phyloP scores from a whole-genome alignment of 768 basidiomycete species.

The Neoboletus magnificus region DNA sequence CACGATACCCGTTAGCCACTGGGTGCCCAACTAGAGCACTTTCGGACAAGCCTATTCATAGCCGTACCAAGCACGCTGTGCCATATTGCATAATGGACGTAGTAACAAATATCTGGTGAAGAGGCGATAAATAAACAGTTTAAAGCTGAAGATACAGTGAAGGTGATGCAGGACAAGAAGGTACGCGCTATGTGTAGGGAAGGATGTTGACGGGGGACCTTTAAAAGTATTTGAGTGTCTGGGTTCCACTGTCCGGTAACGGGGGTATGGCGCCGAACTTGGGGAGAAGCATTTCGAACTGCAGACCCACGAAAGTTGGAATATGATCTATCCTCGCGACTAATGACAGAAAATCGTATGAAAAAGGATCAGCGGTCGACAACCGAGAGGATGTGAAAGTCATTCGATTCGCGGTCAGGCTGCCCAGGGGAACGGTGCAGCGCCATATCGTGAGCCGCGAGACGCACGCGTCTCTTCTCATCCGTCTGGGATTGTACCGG shows the following conservation, averaged over 20 bases:
- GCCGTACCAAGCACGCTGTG: not conserved
- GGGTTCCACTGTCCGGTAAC: not conserved
- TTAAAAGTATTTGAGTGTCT: not conserved
- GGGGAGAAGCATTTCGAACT: not conserved
- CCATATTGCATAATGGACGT: too few relatives aligned
- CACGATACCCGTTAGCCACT: not conserved
- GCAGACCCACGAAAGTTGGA: not conserved
- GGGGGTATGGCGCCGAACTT: not conserved
- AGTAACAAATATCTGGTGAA: not conserved
- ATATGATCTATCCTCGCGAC: not conserved
- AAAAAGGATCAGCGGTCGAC: not conserved
- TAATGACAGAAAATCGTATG: not conserved
- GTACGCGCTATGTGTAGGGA: not conserved
- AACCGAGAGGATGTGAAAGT: not conserved
- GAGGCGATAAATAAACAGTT: too few relatives aligned
- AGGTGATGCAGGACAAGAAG: not conserved
- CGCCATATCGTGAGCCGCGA: not conserved
- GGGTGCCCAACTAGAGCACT: not conserved
- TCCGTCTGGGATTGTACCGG: not conserved
- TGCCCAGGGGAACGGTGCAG: not conserved
- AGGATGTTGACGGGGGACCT: too few relatives aligned
- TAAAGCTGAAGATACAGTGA: not conserved
- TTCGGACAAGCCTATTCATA: not conserved
- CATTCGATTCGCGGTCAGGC: not conserved
- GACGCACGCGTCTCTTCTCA: constrained; percentile 4